Evolutionary conservation across 495 filamentous ascomycete genomes (phyloP).

Genomic region (Neurospora sp.): DNA sequence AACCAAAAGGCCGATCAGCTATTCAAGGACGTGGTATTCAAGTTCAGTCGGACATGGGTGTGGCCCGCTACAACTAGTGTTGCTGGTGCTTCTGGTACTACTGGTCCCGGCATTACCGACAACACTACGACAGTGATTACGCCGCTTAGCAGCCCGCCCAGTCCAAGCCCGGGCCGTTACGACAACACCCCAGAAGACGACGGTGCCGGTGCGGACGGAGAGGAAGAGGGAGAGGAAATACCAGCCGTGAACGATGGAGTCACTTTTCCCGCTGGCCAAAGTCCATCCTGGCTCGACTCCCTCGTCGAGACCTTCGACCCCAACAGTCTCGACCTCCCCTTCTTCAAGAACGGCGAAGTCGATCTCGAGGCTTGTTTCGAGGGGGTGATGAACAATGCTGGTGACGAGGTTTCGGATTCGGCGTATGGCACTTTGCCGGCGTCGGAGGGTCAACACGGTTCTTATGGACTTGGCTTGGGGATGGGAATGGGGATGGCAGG

Average conservation of each 20-base stretch:
- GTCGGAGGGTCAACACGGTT: not conserved
- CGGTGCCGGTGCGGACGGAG: not conserved
- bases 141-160: not conserved
- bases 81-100: not conserved
- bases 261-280: not conserved
- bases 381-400: not conserved
- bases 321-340: not conserved
- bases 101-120: not conserved
- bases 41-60: constrained; percentile 8
- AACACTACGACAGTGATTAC: not conserved
- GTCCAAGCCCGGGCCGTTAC: not conserved
- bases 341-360: not conserved
- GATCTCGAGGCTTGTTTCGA: not conserved
- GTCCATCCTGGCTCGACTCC: not conserved
- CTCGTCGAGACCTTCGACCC: not conserved
- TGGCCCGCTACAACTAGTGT: not conserved
- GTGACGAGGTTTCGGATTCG: not conserved
- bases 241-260: not conserved
- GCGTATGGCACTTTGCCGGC: not conserved
- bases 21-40: constrained; percentile 6
- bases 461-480: not conserved
- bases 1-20: constrained; percentile 11
- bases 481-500: not conserved
- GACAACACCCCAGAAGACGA: not conserved
- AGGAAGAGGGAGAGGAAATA: not conserved